Evolutionary conservation across 768 basidiomycete species (phyloP).

Genomic region (Sutorius australiensis): DNA sequence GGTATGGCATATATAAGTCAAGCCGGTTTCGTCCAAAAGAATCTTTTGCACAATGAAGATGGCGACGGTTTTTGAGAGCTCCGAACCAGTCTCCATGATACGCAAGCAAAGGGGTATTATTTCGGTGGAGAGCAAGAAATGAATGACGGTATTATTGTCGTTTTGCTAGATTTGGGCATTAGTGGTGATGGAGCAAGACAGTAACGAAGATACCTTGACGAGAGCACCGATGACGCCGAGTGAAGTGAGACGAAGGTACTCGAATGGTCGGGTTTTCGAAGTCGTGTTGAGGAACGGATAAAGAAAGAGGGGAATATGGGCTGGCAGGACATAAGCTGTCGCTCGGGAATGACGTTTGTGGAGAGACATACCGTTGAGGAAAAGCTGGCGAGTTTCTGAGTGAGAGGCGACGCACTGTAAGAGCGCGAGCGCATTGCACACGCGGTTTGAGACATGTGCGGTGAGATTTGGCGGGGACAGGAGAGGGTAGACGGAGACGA

Average conservation of each 20-base stretch:
- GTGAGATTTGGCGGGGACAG: slow-evolving; percentile 94
- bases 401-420: slow-evolving; percentile 98
- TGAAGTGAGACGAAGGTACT: slow-evolving; percentile 97
- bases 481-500: slow-evolving; percentile 96
- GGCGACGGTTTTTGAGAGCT: slow-evolving; percentile 97
- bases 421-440: slow-evolving; percentile 97
- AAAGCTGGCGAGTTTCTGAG: slow-evolving; percentile 90
- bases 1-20: slow-evolving; percentile 99
- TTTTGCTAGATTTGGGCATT: slow-evolving; percentile 71
- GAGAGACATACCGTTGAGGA: slow-evolving; percentile 72
- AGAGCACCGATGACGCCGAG: slow-evolving; percentile 99
- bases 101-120: slow-evolving; percentile 98
- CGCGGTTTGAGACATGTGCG: slow-evolving; percentile 96
- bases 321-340: slow-evolving; percentile 37
- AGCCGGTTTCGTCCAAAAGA: slow-evolving; percentile 92
- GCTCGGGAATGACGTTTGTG: not conserved
- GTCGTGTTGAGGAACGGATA: slow-evolving; percentile 99
- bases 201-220: slow-evolving; percentile 68
- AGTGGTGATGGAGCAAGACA: slow-evolving; percentile 6
- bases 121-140: slow-evolving; percentile 97
- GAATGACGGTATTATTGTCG: slow-evolving; percentile 98
- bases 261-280: slow-evolving; percentile 98
- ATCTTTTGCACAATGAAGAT: slow-evolving; percentile 99
- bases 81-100: slow-evolving; percentile 99
- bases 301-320: slow-evolving; percentile 91